Conservation (phyloP, 148 eudicot species). For the Camellia granthamiana region DNA sequence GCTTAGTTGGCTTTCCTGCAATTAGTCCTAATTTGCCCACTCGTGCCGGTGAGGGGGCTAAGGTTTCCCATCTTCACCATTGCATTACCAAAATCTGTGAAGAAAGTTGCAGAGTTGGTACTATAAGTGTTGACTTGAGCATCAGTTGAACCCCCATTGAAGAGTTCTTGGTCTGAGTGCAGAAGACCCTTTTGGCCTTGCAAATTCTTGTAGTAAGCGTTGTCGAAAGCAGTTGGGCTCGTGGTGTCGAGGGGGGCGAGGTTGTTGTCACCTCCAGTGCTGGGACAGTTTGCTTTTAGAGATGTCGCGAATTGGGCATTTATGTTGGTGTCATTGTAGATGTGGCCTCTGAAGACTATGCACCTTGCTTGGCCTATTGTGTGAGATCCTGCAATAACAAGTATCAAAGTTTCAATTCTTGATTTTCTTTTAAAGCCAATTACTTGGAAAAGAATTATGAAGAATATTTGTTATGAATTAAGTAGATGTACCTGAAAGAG, state of each 20-base stretch:
- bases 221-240: slow-evolving; percentile 50
- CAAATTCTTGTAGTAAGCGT: slow-evolving; percentile 45
- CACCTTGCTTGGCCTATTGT: slow-evolving; percentile 54
- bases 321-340: slow-evolving; percentile 63
- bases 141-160: slow-evolving; percentile 48
- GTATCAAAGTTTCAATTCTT: too few relatives aligned
- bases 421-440: too few relatives aligned
- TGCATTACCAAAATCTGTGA: slow-evolving; percentile 50
- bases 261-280: slow-evolving; percentile 40
- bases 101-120: slow-evolving; percentile 39
- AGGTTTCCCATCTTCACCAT: slow-evolving; percentile 69
- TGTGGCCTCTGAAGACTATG: slow-evolving; percentile 30
- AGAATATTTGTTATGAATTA: too few relatives aligned
- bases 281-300: slow-evolving; percentile 39
- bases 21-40: slow-evolving; percentile 58
- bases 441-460: too few relatives aligned
- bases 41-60: slow-evolving; percentile 54
- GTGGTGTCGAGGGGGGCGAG: slow-evolving; percentile 49
- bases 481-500: slow-evolving; percentile 21
- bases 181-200: slow-evolving; percentile 41
- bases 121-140: slow-evolving; percentile 43
- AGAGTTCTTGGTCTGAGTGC: slow-evolving; percentile 69
- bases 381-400: slow-evolving; percentile 12
- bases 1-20: slow-evolving; percentile 51
- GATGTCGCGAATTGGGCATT: slow-evolving; percentile 44